These are phyloP conservation scores for Botryotinia narcissicola DNA, from an alignment of 2,329 filamentous ascomycete genomes.

Conservation along the genomic window DNA sequence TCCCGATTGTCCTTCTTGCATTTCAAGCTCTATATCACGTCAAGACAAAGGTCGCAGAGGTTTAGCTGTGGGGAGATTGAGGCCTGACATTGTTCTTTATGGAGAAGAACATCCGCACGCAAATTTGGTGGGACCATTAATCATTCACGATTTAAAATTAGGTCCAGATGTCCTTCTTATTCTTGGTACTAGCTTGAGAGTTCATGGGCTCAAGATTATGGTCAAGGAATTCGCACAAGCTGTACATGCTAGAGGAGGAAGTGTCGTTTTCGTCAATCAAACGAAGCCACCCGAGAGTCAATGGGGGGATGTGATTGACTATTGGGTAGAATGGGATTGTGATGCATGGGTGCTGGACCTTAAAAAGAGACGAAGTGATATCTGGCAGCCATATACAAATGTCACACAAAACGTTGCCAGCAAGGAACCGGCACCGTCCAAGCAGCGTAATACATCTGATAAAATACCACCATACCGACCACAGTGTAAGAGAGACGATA, in stretches of 20 bases:
- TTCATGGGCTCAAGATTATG: slow-evolving; percentile 69
- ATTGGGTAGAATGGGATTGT: slow-evolving; percentile 73
- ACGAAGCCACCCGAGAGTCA: slow-evolving; percentile 69
- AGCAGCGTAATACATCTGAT: slow-evolving; percentile 2
- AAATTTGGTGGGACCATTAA: slow-evolving; percentile 64
- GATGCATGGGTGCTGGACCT: slow-evolving; percentile 69
- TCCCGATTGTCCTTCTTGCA: slow-evolving; percentile 65
- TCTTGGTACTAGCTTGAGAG: slow-evolving; percentile 67
- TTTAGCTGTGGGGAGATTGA: slow-evolving; percentile 63
- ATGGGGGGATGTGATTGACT: slow-evolving; percentile 72
- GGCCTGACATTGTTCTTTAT: slow-evolving; percentile 72
- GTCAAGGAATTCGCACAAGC: slow-evolving; percentile 70
- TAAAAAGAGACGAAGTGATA: slow-evolving; percentile 35
- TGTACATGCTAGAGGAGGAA: slow-evolving; percentile 63
- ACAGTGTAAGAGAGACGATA: slow-evolving; percentile 34
- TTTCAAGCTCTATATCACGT: slow-evolving; percentile 58
- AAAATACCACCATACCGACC: slow-evolving; percentile 23
- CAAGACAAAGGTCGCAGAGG: slow-evolving; percentile 65
- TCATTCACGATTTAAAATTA: slow-evolving; percentile 64
- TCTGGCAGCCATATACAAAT: slow-evolving; percentile 36
- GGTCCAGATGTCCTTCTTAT: slow-evolving; percentile 67
- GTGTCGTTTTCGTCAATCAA: slow-evolving; percentile 70
- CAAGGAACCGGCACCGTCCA: slow-evolving; percentile 22
- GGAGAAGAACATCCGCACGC: slow-evolving; percentile 70
- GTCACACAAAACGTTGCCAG: slow-evolving; percentile 21